Percentiles rank a stretch among this genome's conserved stretches.
These are phyloP conservation scores for Vaccinium vitisidaea DNA, from an alignment of 148 eudicot species.

Conservation along the genomic window DNA sequence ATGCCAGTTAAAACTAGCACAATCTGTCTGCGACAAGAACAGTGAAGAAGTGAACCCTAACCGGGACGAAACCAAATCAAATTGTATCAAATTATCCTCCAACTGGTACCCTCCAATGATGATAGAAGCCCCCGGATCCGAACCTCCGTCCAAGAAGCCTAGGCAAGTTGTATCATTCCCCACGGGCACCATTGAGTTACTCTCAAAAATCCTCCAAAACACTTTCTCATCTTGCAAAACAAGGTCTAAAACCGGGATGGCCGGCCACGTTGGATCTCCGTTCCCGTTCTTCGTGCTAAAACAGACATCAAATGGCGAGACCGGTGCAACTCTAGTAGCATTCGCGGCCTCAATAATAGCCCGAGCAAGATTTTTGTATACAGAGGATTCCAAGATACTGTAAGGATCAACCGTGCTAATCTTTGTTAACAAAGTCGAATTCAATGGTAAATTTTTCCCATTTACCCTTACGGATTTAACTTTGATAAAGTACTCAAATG, in stretches of 20 bases:
- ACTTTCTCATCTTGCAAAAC: slow-evolving; percentile 17
- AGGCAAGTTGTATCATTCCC: slow-evolving; percentile 11
- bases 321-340: slow-evolving; percentile 5
- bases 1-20: slow-evolving; percentile 23
- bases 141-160: slow-evolving; percentile 24
- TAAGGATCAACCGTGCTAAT: slow-evolving; percentile 22
- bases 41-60: slow-evolving; percentile 25
- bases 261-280: slow-evolving; percentile 12
- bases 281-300: neutral
- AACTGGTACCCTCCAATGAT: slow-evolving; percentile 24
- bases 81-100: slow-evolving; percentile 26
- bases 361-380: slow-evolving; percentile 7
- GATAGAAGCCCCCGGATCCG: neutral
- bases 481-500: slow-evolving; percentile 16
- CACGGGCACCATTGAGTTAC: slow-evolving; percentile 23
- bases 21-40: slow-evolving; percentile 17
- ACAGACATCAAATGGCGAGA: slow-evolving; percentile 16
- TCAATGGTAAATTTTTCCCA: slow-evolving; percentile 8
- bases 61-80: slow-evolving; percentile 22
- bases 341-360: slow-evolving; percentile 14
- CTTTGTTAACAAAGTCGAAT: slow-evolving; percentile 14
- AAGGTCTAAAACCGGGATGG: slow-evolving; percentile 15
- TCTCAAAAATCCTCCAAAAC: slow-evolving; percentile 26
- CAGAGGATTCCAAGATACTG: slow-evolving; percentile 17
- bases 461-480: slow-evolving; percentile 14